phyloP scores from a whole-genome alignment of 495 filamentous ascomycete genomes.

The Aspergillus bridgeri region DNA sequence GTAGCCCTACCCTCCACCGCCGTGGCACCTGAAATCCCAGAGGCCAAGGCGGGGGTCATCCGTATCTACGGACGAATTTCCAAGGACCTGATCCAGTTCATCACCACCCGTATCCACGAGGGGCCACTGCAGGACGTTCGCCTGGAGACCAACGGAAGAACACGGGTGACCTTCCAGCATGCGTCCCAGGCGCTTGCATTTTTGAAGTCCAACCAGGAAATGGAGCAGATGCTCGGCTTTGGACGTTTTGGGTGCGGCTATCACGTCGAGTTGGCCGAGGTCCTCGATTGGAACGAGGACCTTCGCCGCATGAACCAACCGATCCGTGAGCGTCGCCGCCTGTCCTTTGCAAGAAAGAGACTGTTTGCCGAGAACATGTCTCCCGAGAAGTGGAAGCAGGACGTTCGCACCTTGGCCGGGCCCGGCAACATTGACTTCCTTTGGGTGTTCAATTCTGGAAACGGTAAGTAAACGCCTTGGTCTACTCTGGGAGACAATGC shows the following conservation, averaged over 20 bases:
- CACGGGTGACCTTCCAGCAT: conserved; percentile 29
- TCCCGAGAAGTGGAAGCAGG: conserved; percentile 28
- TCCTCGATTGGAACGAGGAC: conserved; percentile 31
- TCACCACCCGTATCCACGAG: conserved; percentile 32
- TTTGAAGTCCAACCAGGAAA: conserved; percentile 26
- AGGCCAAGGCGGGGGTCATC: conserved; percentile 29
- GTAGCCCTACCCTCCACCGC: conserved; percentile 1
- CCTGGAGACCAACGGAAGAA: conserved; percentile 21
- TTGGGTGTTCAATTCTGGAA: conserved; percentile 36
- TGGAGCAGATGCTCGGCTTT: conserved; percentile 19
- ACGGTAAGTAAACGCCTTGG: conserved; percentile 23
- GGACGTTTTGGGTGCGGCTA: conserved; percentile 29
- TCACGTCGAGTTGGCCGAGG: conserved; percentile 22
- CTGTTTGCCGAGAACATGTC: conserved; percentile 29
- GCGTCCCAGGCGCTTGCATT: conserved; percentile 27
- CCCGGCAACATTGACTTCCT: conserved; percentile 31
- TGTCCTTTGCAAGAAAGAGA: conserved; percentile 33
- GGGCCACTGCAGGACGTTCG: conserved; percentile 30
- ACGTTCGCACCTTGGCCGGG: conserved; percentile 28
- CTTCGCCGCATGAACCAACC: conserved; percentile 33
- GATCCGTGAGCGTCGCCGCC: conserved; percentile 32
- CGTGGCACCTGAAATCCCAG: conserved; percentile 11
- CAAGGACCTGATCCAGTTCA: conserved; percentile 19
- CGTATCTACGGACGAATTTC: conserved; percentile 19
- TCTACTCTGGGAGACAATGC: background rate